A percentile compares a stretch with the other conserved stretches of the same genome.
Evolutionary conservation across 352 stramenopile species (phyloP).

Genomic region (Pythium folliculosum): DNA sequence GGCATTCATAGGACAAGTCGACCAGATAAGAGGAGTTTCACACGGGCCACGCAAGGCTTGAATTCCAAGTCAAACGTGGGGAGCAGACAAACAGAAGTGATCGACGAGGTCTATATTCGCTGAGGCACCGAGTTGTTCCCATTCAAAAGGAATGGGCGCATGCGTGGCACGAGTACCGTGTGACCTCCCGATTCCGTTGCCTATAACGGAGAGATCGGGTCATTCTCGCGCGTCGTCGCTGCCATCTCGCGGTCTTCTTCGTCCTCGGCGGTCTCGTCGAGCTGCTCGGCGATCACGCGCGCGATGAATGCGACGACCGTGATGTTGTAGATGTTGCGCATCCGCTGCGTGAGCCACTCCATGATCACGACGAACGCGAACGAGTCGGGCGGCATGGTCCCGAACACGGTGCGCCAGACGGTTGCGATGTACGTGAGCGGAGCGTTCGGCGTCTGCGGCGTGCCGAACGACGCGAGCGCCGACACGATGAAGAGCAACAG

Average conservation of each 20-base stretch:
- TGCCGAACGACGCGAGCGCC: conserved; percentile 55
- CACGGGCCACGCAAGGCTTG: no score
- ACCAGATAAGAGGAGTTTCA: no score
- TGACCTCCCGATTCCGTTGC: no score
- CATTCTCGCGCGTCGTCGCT: not conserved
- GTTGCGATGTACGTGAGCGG: conserved; percentile 56
- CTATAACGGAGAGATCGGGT: not conserved
- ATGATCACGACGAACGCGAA: conserved; percentile 47
- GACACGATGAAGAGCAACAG: conserved; percentile 48
- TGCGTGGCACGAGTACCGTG: no score
- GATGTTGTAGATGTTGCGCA: conserved; percentile 64
- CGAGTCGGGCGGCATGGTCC: conserved; percentile 35
- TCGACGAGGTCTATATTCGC: no score
- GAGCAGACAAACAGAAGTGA: no score
- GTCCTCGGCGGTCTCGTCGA: conserved; percentile 72
- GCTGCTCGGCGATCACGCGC: conserved; percentile 65
- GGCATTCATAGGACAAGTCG: no score
- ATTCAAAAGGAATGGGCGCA: no score
- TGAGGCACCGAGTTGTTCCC: no score
- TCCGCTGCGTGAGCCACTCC: conserved; percentile 59
- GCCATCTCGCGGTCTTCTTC: conserved; percentile 51
- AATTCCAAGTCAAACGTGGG: no score
- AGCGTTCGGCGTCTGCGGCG: conserved; percentile 36
- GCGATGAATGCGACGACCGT: conserved; percentile 67
- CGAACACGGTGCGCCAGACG: conserved; percentile 55